Evolutionary conservation across 2,329 filamentous ascomycete species (phyloP), one percentile per base, ranked within the genome.

Genomic region (Fulvia fulva): DNA sequence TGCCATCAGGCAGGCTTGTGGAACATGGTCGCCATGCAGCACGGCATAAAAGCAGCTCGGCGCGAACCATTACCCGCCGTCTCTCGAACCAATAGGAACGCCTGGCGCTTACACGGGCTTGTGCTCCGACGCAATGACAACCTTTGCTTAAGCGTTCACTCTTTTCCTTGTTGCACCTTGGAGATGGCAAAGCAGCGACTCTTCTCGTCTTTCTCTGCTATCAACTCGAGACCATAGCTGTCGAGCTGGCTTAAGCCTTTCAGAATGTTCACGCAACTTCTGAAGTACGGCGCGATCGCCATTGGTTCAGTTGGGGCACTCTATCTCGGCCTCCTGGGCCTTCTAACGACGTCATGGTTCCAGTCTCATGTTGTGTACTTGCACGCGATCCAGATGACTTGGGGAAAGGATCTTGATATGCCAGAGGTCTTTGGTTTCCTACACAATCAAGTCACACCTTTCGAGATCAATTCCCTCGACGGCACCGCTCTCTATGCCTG

Each of bases 331-430:
- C 74, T 82, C 34, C 69, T 82, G 1, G 74, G 73, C 1, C 71
- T 81, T 2, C 74, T 82, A 44, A 78, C 77, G 0, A 70, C 77
- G 16, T 73, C 77, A 9, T 74, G 66, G 21, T 71, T 84, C 32
- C 83, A 86, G 69, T 74, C 76, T 19, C 81, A 86, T 63, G 79
- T 78, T 26, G 80, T 85, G 23, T 85, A 85, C 64, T 75, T 86
- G 1, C 77, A 86, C 63, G 71, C 73, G 2, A 70, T 84, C 6
- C 78, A 77, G 5, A 75, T 83, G 67, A 84, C 82, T 16, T 83
- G 81, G 80, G 80, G 78, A 63, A 77, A 79, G 64, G 75, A 81
- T 59, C 72, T 81, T 16, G 74, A 81, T 63, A 61, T 76, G 3
- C 78, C 78, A 1, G 79, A 81, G 63, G 67, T 71, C 41, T 81